Evolutionary conservation across 1,284 basidiomycete species (phyloP).

Genomic region (Neolentinus lepideus): DNA sequence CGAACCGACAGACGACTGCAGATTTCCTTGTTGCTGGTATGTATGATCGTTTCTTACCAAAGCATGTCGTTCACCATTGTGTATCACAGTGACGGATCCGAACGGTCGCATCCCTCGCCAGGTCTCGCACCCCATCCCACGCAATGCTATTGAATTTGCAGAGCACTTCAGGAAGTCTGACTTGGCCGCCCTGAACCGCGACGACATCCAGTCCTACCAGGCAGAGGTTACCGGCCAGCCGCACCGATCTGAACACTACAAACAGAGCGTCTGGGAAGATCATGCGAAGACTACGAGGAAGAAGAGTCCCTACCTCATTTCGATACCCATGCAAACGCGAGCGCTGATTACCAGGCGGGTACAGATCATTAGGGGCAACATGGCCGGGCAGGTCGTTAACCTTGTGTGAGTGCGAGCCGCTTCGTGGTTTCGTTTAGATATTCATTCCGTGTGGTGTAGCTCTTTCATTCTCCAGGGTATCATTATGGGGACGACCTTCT

Average conservation of each 20-base stretch:
- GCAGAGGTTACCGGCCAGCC: conserved; percentile 25
- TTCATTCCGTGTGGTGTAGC: conserved; percentile 12
- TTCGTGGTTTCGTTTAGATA: neutral
- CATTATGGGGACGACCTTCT: conserved; percentile 76
- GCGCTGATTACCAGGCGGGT: conserved; percentile 57
- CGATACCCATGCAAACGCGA: conserved; percentile 47
- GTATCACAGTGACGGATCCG: conserved; percentile 37
- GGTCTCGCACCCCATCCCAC: conserved; percentile 33
- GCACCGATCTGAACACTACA: conserved; percentile 30
- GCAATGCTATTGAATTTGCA: conserved; percentile 42
- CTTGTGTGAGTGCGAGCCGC: conserved; percentile 11
- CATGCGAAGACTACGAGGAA: conserved; percentile 29
- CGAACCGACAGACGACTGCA: conserved; percentile 48
- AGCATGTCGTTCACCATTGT: neutral
- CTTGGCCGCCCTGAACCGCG: conserved; percentile 29
- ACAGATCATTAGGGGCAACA: conserved; percentile 62
- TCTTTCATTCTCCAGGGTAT: conserved; percentile 59
- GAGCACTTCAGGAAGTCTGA: conserved; percentile 37
- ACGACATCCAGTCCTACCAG: conserved; percentile 38
- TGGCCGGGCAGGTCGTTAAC: conserved; percentile 30
- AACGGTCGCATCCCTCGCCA: conserved; percentile 39
- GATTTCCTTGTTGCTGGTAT: conserved; percentile 47
- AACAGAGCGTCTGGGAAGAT: conserved; percentile 42
- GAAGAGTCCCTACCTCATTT: conserved; percentile 23
- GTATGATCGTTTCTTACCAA: conserved; percentile 4